Evolutionary conservation across 768 basidiomycete genomes (phyloP), one percentile per base, ranked within the genome.

Genomic region (Mycena galericulata): DNA sequence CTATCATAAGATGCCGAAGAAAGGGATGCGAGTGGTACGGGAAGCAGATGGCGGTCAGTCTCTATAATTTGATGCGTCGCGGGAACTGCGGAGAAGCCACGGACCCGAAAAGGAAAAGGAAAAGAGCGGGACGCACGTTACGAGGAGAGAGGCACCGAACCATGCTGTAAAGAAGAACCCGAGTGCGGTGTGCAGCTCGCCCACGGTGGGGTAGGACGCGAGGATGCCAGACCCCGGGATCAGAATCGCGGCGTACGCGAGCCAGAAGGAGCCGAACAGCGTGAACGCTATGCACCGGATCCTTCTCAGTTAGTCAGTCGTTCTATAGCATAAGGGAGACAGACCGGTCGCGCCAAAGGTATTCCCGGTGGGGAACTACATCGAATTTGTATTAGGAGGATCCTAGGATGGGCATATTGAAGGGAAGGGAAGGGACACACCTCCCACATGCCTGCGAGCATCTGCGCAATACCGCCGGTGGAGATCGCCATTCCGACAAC

Each of bases 391-490:
- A 54, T 63, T 53, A 62, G 61, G 51, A 45, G 53, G 41, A n/a
- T n/a, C n/a, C n/a, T n/a, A n/a, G n/a, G n/a, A 53, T 63, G 51
- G 41, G 29, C 40, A 63, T 46, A 62, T 62, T 62, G 40, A 63
- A 63, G 32, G 62, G 32, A 55, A 63, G 51, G 43, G 45, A 34
- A 43, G 62, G 41, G 40, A 54, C 62, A 55, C 30, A 63, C 62
- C 62, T 90, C 90, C 93, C 93, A 95, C 91, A 95, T 94, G 43
- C 95, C 95, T 47, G 94, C 95, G 43, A 96, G 80, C 54, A 96
- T 83, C 76, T 96, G 95, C 15, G 85, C 90, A 30, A 96, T 88
- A 71, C 95, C 95, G 70, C 95, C 95, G 70, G 88, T 88, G 78
- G 89, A 92, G 72, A 93, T 75, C 29, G 94, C 93, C 94, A 96